Conservation (phyloP, 768 basidiomycete genomes). For the Amanita exitialis region DNA sequence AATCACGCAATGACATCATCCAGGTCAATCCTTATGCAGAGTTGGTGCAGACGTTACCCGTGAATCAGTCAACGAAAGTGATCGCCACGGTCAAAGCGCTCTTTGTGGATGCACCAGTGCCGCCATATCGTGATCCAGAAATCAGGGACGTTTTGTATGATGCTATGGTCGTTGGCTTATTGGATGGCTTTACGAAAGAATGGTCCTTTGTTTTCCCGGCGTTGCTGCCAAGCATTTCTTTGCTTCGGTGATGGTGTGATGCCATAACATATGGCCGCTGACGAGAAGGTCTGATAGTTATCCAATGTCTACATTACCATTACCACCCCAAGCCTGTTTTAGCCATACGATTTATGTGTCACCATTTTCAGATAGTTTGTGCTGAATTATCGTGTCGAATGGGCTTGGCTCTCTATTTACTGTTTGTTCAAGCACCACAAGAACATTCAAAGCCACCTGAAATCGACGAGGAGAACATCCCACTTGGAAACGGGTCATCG, state of each 20-base stretch:
- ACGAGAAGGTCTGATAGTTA: too few relatives aligned
- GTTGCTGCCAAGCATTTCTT: background rate
- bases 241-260: background rate
- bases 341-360: too few relatives aligned
- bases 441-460: too few relatives aligned
- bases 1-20: background rate
- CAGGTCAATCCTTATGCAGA: background rate
- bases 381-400: too few relatives aligned
- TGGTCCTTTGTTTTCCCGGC: slow-evolving; percentile 10
- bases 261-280: too few relatives aligned
- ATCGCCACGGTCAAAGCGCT: slow-evolving; percentile 12
- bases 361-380: too few relatives aligned
- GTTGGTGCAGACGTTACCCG: slow-evolving; percentile 11
- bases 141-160: slow-evolving; percentile 15
- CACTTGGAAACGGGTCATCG: too few relatives aligned
- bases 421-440: too few relatives aligned
- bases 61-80: slow-evolving; percentile 14
- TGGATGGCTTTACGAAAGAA: slow-evolving; percentile 14
- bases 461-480: too few relatives aligned
- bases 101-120: slow-evolving; percentile 8
- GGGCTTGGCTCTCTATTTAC: too few relatives aligned
- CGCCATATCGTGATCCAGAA: slow-evolving; percentile 10
- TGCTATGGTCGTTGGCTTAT: slow-evolving; percentile 16
- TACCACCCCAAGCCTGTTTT: too few relatives aligned
- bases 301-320: too few relatives aligned